Evolutionary conservation across 1,284 basidiomycete species (phyloP).

Genomic region (Cutaneotrichosporon spelunceum): DNA sequence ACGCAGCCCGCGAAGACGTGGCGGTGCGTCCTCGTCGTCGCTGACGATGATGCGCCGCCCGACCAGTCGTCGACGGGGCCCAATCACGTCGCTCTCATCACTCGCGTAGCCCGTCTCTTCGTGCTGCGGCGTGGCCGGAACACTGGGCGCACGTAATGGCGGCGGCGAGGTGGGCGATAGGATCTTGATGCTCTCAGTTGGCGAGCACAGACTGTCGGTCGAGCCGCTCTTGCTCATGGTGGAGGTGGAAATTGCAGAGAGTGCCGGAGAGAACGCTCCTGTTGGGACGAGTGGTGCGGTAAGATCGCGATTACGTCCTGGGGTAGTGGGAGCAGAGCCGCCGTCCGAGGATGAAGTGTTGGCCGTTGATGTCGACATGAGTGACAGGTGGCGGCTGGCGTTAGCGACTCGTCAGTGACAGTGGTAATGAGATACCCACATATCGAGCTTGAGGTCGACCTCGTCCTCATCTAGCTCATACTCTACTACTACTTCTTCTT

Average conservation of each 20-base stretch:
- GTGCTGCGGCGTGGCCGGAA: conserved; percentile 5
- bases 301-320: conserved; percentile 1
- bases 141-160: neutral
- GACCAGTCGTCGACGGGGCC: neutral
- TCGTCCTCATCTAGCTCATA: neutral
- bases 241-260: neutral
- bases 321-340: conserved; percentile 4
- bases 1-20: neutral
- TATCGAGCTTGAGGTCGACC: conserved; percentile 11
- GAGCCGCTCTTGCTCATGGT: conserved; percentile 3
- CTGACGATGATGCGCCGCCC: conserved; percentile 8
- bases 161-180: conserved; percentile 4
- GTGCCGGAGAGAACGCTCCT: neutral
- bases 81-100: conserved; percentile 12
- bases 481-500: neutral
- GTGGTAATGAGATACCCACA: conserved; percentile 6
- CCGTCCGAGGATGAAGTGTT: neutral
- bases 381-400: conserved; percentile 2
- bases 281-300: neutral
- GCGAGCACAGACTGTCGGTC: neutral
- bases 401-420: neutral
- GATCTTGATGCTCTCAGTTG: conserved; percentile 2
- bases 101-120: conserved; percentile 9
- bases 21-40: conserved; percentile 14
- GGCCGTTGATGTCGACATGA: neutral